Base-by-base conservation (phyloP, 768 basidiomycete species). In the Lentinula guzmanii region DNA sequence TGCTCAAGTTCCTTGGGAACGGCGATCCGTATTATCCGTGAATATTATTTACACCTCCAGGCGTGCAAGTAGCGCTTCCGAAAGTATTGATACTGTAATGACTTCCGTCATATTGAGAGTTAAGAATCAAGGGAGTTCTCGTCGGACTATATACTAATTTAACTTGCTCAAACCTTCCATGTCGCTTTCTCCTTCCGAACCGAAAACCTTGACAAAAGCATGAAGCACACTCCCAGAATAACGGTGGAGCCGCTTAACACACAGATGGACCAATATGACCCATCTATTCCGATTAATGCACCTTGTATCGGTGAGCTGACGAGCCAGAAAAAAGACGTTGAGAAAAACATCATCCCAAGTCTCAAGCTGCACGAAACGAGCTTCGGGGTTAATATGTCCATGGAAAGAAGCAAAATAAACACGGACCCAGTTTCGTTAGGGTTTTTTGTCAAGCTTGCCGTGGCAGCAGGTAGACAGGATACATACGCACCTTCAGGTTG, bases 231-330 rank as follows among this genome's bases (percentile, higher is more conserved):
- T 3, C 66, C 66, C 18, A 61, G 8, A 5, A 63, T 39, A 21
- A 67, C 66, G 18, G 37, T 31, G 16, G 46, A 34, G 18, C 66
- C 66, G 33, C 64, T 64, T 48, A 65, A 67, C n/a, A 65, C 56
- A 11, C 62, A 61, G 28, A 55, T 42, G 4, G 66, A 55, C 64
- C 61, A 64, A 39, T 63, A 67, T 9, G 58, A 53, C 51, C 58
- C 61, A 13, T 55, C 28, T 5, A 58, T 21, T 0, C 60, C 41
- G 21, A 67, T 63, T 6, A 67, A 52, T 21, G 64, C 66, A 9
- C 66, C 66, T 48, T 67, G 66, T 11, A 67, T 58, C 21, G 65
- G 65, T 31, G 65, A 55, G 41, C 65, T 61, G 35, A 60, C 65
- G 9, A 66, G 65, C 65, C 65, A 66, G 56, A 62, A 64, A 45